Evolutionary conservation across 148 eudicot genomes (phyloP), one percentile per base, ranked within the genome.

Genomic region (Camellia granthamiana): DNA sequence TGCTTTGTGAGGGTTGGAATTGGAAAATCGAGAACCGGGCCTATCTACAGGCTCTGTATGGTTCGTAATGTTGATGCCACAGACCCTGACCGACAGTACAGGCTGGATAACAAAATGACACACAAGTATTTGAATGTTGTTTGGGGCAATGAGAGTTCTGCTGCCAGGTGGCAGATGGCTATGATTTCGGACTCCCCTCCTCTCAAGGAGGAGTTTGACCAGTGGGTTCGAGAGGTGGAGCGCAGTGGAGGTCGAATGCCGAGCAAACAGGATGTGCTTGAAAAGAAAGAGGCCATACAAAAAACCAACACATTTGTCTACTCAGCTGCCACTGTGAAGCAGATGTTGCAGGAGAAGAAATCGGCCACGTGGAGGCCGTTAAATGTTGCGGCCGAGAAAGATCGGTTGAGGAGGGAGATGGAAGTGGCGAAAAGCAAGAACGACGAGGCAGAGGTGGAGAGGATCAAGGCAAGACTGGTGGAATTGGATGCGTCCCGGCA

Each of bases 121-220:
- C 83, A 86, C 89, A 96, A 96, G 86, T 96, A 88, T 82, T 84
- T 96, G 77, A 96, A 96, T 71, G 88, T 88, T 82, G 95, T 94
- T 16, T 96, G 99, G 99, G 99, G 99, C 68, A 92, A 90, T 75
- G 98, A 96, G 82, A 91, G 84, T 81, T 94, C 99, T 8, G 94
- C 99, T 83, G 99, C 99, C 47, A 84, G 99, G 83, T 96, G 99
- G 99, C 98, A 94, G 88, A 96, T 96, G 99, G 98, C 97, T 58
- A 88, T 96, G 89, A 79, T 96, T 59, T 96, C 99, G 0, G 99
- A 96, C 83, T 81, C 95, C 44, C 84, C 90, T 16, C 99, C 99
- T 10, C 63, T 83, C 1, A 93, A 86, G 88, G 97, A 96, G 68
- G 99, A 96, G 87, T 96, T 85, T 84, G 94, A 89, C 18, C 99